phyloP scores from a whole-genome alignment of 257 asterid genomes.

The Ligustrum vulgare region DNA sequence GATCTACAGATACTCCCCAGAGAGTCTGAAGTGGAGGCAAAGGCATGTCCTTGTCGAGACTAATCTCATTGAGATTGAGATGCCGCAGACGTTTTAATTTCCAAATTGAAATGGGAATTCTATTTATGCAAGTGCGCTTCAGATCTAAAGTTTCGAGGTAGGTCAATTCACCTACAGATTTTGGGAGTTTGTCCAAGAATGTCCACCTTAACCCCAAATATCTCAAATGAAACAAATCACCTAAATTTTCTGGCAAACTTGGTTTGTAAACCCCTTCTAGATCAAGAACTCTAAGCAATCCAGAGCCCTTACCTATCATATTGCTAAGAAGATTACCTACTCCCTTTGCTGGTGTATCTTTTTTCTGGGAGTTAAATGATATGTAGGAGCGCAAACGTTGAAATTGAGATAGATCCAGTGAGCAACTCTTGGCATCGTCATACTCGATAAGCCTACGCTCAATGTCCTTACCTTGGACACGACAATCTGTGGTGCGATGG shows the following conservation, averaged over 20 bases:
- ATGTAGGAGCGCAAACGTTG: slow-evolving; percentile 29
- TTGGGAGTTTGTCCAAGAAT: slow-evolving; percentile 37
- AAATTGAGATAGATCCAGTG: not conserved
- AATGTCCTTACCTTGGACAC: not conserved
- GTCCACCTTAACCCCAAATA: slow-evolving; percentile 50
- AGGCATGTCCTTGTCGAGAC: slow-evolving; percentile 30
- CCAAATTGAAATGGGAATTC: slow-evolving; percentile 36
- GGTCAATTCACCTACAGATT: slow-evolving; percentile 28
- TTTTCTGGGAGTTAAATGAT: slow-evolving; percentile 32
- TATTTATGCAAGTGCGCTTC: slow-evolving; percentile 36
- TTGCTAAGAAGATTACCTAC: slow-evolving; percentile 29
- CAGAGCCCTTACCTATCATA: slow-evolving; percentile 25
- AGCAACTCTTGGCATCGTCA: slow-evolving; percentile 14
- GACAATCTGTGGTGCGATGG: not conserved
- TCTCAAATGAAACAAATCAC: slow-evolving; percentile 32
- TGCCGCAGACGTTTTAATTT: slow-evolving; percentile 35
- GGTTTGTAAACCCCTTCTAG: slow-evolving; percentile 44
- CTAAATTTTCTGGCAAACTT: slow-evolving; percentile 37
- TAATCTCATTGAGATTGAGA: slow-evolving; percentile 30
- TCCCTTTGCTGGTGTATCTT: slow-evolving; percentile 33
- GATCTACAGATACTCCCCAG: slow-evolving; percentile 33
- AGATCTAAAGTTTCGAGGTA: slow-evolving; percentile 36
- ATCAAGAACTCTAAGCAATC: slow-evolving; percentile 44
- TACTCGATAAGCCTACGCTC: slow-evolving; percentile 35
- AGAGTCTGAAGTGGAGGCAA: slow-evolving; percentile 30